Evolutionary conservation across 257 asterid species (phyloP).

Genomic region (Phtheirospermum japonicum): DNA sequence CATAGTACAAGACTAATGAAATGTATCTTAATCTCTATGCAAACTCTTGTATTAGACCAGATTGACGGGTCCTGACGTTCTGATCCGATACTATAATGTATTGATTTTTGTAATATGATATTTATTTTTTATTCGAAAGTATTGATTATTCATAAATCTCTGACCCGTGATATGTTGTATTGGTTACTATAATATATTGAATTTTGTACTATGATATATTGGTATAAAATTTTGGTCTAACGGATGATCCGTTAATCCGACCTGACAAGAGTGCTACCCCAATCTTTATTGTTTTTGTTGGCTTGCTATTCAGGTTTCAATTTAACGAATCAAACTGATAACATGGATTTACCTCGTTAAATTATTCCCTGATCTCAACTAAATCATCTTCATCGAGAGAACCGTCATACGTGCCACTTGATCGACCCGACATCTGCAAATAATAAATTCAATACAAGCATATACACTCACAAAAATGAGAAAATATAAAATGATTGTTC

Average conservation of each 20-base stretch:
- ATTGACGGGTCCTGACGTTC: too few relatives aligned
- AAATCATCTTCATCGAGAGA: slow-evolving; percentile 52
- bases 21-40: not conserved
- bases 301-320: not conserved
- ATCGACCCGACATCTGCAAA: slow-evolving; percentile 63
- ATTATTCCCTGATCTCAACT: slow-evolving; percentile 59
- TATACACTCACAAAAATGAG: not conserved
- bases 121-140: too few relatives aligned
- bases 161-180: too few relatives aligned
- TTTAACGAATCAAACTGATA: not conserved
- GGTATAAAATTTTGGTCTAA: too few relatives aligned
- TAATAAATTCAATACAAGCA: slow-evolving; percentile 14
- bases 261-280: too few relatives aligned
- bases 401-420: slow-evolving; percentile 40
- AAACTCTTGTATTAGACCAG: too few relatives aligned
- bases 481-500: not conserved
- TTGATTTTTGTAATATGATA: too few relatives aligned
- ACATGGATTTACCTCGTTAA: slow-evolving; percentile 55
- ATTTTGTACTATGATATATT: too few relatives aligned
- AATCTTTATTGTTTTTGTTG: not conserved
- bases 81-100: too few relatives aligned
- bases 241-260: too few relatives aligned
- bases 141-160: too few relatives aligned
- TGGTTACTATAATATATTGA: too few relatives aligned
- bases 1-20: not conserved